Conservation (phyloP, 495 filamentous ascomycete species). For the Corynascus novoguineensis region DNA sequence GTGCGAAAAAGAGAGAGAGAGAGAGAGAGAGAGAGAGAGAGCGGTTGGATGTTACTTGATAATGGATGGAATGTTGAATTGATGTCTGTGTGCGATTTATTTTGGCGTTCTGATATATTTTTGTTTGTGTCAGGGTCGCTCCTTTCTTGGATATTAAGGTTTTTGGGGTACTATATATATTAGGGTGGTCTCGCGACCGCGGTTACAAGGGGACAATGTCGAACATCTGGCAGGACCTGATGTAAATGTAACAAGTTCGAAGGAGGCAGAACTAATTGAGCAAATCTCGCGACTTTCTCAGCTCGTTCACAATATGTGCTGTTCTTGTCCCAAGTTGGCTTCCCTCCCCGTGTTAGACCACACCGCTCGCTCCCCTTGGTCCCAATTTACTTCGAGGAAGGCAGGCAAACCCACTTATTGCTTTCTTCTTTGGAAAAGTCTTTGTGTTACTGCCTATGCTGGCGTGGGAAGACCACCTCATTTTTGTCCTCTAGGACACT, state of each 20-base stretch:
- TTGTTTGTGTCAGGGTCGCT: neutral
- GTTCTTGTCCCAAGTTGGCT: no score
- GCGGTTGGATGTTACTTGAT: neutral
- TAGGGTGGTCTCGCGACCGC: no score
- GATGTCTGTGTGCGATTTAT: neutral
- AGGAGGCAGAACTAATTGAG: neutral
- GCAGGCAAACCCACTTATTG: no score
- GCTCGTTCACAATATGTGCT: neutral
- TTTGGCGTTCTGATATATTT: neutral
- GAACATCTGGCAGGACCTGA: constrained; percentile 1
- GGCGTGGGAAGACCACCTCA: no score
- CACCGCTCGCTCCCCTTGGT: no score
- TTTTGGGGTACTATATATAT: no score
- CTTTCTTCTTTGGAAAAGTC: no score
- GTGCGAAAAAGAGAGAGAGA: neutral
- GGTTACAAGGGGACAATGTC: neutral
- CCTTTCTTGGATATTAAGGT: no score
- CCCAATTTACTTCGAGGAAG: no score
- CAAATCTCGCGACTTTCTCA: neutral
- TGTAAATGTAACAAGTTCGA: neutral
- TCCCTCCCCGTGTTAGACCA: no score
- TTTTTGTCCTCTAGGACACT: no score
- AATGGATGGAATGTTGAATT: neutral
- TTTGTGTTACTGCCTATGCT: no score
- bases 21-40: neutral